Conservation (phyloP, 1,139 yeast species). For the Debaryomyces psychrophilus region DNA sequence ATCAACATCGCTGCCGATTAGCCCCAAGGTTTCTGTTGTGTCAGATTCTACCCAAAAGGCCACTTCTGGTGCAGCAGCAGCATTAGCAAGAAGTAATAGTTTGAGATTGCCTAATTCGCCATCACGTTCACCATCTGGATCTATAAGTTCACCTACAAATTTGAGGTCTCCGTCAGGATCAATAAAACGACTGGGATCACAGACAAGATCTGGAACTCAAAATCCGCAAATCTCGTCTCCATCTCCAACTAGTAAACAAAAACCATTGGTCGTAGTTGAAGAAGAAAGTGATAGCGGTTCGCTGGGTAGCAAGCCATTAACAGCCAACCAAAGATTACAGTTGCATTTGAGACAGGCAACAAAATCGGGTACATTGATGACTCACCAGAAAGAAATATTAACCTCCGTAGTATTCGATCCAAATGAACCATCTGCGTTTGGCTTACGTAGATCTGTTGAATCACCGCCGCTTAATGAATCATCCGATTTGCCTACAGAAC, state of each 20-base stretch:
- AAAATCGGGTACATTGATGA: slow-evolving; percentile 40
- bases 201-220: background rate
- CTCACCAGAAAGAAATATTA: slow-evolving; percentile 42
- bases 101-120: slow-evolving; percentile 8
- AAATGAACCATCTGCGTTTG: slow-evolving; percentile 35
- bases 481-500: slow-evolving; percentile 9
- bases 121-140: slow-evolving; percentile 10
- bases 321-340: slow-evolving; percentile 47
- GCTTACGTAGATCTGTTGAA: slow-evolving; percentile 11
- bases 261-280: slow-evolving; percentile 26
- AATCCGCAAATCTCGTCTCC: slow-evolving; percentile 13
- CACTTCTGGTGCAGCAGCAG: slow-evolving; percentile 43
- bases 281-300: slow-evolving; percentile 20
- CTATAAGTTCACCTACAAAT: slow-evolving; percentile 12
- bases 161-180: slow-evolving; percentile 14
- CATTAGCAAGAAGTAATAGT: slow-evolving; percentile 25
- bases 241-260: slow-evolving; percentile 17
- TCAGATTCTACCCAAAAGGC: slow-evolving; percentile 19
- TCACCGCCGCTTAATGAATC: slow-evolving; percentile 9
- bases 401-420: slow-evolving; percentile 48
- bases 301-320: slow-evolving; percentile 21
- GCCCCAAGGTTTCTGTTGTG: slow-evolving; percentile 4
- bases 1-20: slow-evolving; percentile 44
- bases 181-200: slow-evolving; percentile 7
- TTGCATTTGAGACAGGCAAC: slow-evolving; percentile 46